Base-by-base conservation (phyloP, 805 yeast genomes). In the Maudiozyma serrabonitensis region DNA sequence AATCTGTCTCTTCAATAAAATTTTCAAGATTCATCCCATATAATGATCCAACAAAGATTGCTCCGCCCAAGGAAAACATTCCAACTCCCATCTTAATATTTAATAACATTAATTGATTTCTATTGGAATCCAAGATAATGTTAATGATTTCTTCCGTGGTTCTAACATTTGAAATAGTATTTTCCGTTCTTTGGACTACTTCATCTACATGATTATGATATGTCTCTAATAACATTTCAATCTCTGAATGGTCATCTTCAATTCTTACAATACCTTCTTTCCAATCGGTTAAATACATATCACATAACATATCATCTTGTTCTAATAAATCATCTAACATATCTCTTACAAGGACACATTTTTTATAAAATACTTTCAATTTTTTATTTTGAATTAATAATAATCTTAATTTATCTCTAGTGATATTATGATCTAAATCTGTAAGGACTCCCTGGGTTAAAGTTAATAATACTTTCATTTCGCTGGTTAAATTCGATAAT, bases 11-110 rank as follows among this genome's bases (percentile, higher is more conserved):
- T 63, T 93, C 99, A 21, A 93, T 82, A 61, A 86, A 89, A 67
- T 91, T 93, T 60, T 85, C 87, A 64, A 93, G 71, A 67, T 93
- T 93, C 99, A 93, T 93, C 35, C 99, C 99, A 66, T 90, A 93
- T 11, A 88, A 70, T 0, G 96, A 84, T 1, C 95, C 93, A 15
- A 87, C 63, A 55, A 86, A 87, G 43, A 95, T 70, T 1, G 93
- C 84, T 15, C 82, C 78, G 2, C 95, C 95, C 59, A 90, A 71
- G 3, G 95, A 83, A 35, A 93, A 69, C 50, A 95, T 74, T 0
- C 95, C 93, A 25, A 88, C 81, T 46, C 93, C 82, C 63, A 88
- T 87, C 57, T 84, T 76, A 50, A 93, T 72, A 3, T 95, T 95
- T 39, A 93, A 71, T 28, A 89, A 65, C 96, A 93, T 89, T 52